Conservation (phyloP, 768 basidiomycete species). For the Solioccasus polychromus region DNA sequence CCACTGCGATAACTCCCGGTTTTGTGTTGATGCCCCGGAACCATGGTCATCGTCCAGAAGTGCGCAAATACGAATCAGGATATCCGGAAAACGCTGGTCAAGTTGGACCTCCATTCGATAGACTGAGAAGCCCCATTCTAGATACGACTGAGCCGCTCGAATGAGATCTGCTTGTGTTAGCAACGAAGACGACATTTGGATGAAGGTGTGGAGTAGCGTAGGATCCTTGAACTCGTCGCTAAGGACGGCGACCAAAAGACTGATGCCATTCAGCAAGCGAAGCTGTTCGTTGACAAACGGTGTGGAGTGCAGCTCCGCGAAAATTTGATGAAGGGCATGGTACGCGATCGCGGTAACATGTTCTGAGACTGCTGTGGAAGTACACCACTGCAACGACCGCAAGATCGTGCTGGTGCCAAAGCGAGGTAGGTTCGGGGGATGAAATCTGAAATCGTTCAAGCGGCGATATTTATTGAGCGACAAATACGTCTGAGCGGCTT, state of each 20-base stretch:
- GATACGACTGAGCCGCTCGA: slow-evolving; percentile 66
- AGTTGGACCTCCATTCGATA: slow-evolving; percentile 41
- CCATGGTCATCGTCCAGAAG: slow-evolving; percentile 55
- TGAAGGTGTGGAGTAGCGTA: slow-evolving; percentile 63
- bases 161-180: slow-evolving; percentile 68
- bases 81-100: slow-evolving; percentile 57
- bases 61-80: slow-evolving; percentile 67
- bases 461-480: slow-evolving; percentile 52
- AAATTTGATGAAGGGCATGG: slow-evolving; percentile 72
- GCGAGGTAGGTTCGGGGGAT: slow-evolving; percentile 66
- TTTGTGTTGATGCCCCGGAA: slow-evolving; percentile 32
- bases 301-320: slow-evolving; percentile 60
- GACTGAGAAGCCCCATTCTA: slow-evolving; percentile 69
- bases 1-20: slow-evolving; percentile 57
- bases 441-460: slow-evolving; percentile 45
- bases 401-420: slow-evolving; percentile 51
- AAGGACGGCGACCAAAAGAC: slow-evolving; percentile 69
- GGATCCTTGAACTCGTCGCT: slow-evolving; percentile 51
- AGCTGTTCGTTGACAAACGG: slow-evolving; percentile 83
- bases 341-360: slow-evolving; percentile 62
- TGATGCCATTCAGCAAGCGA: slow-evolving; percentile 68
- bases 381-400: slow-evolving; percentile 60
- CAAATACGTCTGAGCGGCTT: slow-evolving; percentile 45
- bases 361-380: slow-evolving; percentile 37
- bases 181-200: slow-evolving; percentile 63